Base-by-base conservation (phyloP, 2,329 filamentous ascomycete species). In the Bipolaris gigantea region DNA sequence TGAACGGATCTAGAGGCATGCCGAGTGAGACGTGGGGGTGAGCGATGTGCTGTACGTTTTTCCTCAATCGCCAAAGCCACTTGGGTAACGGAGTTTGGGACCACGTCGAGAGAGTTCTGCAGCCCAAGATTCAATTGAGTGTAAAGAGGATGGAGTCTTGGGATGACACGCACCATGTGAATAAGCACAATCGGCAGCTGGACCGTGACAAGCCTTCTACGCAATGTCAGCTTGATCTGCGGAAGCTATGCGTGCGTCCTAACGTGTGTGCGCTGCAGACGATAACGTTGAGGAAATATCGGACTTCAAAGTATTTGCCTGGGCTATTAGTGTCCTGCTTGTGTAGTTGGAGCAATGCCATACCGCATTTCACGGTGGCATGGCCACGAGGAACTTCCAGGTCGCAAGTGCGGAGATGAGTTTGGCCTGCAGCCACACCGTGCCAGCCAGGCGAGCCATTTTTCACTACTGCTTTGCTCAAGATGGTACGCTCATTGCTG, bases 101-200 rank as follows among this genome's bases (percentile, higher is more conserved):
- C 75, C 7, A 83, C 79, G 51, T 84, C 81, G 39, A 84, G 73
- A 0, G 81, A 83, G 56, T 83, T 83, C 73, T 77, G 18, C 4
- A 8, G 8, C 19, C 2, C 3, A 39, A 36, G 10, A 18, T 13
- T 36, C 10, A 39, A 16, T 7, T 5, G 16, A 16, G 25, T 3
- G 4, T 8, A 25, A 21, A 30, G 16, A 25, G 23, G 35, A 23
- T 5, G 25, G 16, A 15, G 38, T 4, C 3, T 38, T 2, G 3
- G n/a, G 2, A n/a, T 16, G 13, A 32, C n/a, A 63, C 58, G 23
- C 47, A 77, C 76, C 75, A 83, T 83, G 60, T 83, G 81, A 35
- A 84, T 81, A 47, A 84, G 74, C 3, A 81, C 81, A 49, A 84
- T 80, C 4, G 81, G 81, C 39, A 83, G 66, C 57, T 83, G 81